phyloP scores from a whole-genome alignment of 139 green algal genomes.

The Chlorella sp. region DNA sequence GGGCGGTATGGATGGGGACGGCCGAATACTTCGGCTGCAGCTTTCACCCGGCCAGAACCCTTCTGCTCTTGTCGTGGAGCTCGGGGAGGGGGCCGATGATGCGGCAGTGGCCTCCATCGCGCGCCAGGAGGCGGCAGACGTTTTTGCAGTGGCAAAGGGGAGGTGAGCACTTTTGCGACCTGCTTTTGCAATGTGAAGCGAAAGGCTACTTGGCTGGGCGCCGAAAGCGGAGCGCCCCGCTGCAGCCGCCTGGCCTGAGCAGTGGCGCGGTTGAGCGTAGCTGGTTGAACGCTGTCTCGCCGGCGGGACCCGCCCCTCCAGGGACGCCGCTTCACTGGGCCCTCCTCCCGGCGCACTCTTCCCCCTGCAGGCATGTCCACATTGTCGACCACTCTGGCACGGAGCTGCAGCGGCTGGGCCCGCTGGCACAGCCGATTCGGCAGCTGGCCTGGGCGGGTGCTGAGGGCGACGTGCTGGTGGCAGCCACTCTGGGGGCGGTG shows the following conservation, averaged over 20 bases:
- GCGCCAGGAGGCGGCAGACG: not conserved
- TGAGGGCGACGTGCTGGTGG: not conserved
- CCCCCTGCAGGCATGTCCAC: constrained; percentile 10
- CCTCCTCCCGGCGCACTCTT: not conserved
- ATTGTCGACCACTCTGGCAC: constrained; percentile 6
- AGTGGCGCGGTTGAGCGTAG: too few relatives aligned
- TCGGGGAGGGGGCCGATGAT: not conserved
- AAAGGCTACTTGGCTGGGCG: too few relatives aligned
- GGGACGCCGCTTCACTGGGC: not conserved
- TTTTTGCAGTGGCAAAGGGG: not conserved
- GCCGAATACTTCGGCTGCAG: not conserved
- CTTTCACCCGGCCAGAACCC: not conserved
- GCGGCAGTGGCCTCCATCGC: not conserved
- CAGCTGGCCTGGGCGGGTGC: constrained; percentile 27
- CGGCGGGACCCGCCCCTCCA: not conserved
- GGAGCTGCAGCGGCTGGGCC: not conserved
- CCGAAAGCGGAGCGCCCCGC: not conserved
- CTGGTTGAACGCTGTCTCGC: too few relatives aligned
- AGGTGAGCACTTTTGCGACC: constrained; percentile 4
- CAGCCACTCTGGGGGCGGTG: not conserved
- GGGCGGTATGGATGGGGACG: not conserved
- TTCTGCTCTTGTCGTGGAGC: not conserved
- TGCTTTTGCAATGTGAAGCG: not conserved
- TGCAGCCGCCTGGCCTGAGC: not conserved
- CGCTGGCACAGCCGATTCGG: constrained; percentile 7